Base-by-base conservation (phyloP, 805 yeast species). In the Candida boleticola region DNA sequence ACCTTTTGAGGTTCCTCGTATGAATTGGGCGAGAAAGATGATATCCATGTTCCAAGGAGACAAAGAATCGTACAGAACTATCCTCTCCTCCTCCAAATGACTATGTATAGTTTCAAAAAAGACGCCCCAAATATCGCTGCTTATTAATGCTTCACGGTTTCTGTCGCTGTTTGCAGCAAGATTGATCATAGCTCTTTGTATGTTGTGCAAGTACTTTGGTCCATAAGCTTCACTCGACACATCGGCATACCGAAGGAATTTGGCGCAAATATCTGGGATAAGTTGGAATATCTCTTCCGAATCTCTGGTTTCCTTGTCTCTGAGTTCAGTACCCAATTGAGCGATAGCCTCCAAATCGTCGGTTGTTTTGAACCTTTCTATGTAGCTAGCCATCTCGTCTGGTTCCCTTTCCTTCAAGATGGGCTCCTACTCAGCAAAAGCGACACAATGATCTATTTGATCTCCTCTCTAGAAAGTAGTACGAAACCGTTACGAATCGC, bases 151-250 rank as follows among this genome's bases (percentile, higher is more conserved):
- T 6, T 36, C 34, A 4, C 22, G 7, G 27, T 23, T 32, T 32
- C 25, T 31, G 25, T 50, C 67, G 43, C 57, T 65, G 46, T 63
- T 64, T 3, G 75, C 74, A 22, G 60, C 44, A 37, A 57, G 52
- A 37, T 70, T 70, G 43, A 70, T 53, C 17, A 66, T 45, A 2
- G 58, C 64, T 36, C 73, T 44, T 16, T 64, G 48, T 2, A 48
- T 47, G 19, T 61, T 61, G 5, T 5, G 20, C 13, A 14, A 21
- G 11, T 20, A 32, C 5, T 13, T 4, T 6, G 5, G 20, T 5
- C 20, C 20, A n/a, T n/a, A n/a, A n/a, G n/a, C n/a, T n/a, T n/a
- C n/a, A n/a, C n/a, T n/a, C n/a, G n/a, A n/a, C n/a, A n/a, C n/a
- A n/a, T n/a, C n/a, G n/a, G n/a, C n/a, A n/a, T n/a, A n/a, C n/a